Percentiles rank a stretch among this genome's conserved stretches.
These are phyloP conservation scores for Noccaea bulbosa DNA, from an alignment of 345 rosid genomes.

Conservation along the genomic window DNA sequence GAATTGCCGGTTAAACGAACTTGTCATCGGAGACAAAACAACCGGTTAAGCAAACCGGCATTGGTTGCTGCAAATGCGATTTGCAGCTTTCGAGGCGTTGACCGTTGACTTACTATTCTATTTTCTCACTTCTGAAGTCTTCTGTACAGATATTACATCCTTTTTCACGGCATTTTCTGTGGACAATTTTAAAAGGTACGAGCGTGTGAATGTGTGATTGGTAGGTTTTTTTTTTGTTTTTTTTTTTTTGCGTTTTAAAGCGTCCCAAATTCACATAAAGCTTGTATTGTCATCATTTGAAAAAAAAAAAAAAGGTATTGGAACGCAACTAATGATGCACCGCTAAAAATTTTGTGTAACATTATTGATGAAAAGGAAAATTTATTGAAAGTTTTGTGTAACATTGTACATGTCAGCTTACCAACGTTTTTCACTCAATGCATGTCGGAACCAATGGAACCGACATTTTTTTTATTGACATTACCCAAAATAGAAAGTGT, in stretches of 20 bases:
- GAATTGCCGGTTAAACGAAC: not conserved
- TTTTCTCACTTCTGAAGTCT: conserved; percentile 9
- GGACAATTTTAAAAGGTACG: not conserved
- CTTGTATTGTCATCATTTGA: conserved; percentile 14
- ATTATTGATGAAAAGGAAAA: no score
- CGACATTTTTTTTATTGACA: no score
- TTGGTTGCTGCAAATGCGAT: not conserved
- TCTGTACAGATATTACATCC: conserved; percentile 15
- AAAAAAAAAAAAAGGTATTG: not conserved
- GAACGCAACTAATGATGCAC: not conserved
- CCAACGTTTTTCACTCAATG: not conserved
- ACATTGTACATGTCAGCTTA: not conserved
- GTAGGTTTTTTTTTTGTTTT: not conserved
- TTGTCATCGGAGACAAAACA: not conserved
- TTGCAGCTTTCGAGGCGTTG: conserved; percentile 2
- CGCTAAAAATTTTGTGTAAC: no score
- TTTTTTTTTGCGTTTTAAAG: not conserved
- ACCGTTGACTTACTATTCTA: conserved; percentile 5
- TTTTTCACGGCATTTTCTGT: conserved; percentile 17
- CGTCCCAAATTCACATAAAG: conserved; percentile 1
- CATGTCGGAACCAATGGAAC: not conserved
- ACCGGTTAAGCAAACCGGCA: conserved; percentile 6
- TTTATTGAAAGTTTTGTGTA: no score
- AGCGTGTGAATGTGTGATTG: not conserved
- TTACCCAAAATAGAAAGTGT: no score